Evolutionary conservation across 2,329 filamentous ascomycete species (phyloP).

Genomic region (Sporothrix curviconia): DNA sequence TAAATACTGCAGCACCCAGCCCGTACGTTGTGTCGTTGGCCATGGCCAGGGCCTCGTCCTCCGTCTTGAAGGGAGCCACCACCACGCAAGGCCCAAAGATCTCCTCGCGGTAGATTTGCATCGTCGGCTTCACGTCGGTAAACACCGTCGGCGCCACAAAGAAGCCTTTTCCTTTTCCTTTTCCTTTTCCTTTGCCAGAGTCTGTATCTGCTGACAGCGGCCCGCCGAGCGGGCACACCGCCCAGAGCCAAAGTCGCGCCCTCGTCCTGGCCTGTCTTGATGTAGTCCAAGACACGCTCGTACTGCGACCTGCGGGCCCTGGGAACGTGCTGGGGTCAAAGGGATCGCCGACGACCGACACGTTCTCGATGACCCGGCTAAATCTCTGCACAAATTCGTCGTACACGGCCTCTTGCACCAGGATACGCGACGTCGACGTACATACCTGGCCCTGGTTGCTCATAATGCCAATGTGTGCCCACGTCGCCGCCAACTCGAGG

Average conservation of each 20-base stretch:
- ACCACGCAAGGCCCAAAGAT: conserved; percentile 55
- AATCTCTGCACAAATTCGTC: conserved; percentile 59
- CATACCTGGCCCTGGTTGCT: conserved; percentile 57
- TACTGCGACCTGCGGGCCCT: conserved; percentile 67
- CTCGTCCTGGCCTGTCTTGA: conserved; percentile 59
- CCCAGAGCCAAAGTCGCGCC: conserved; percentile 57
- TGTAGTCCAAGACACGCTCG: conserved; percentile 60
- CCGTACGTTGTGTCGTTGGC: conserved; percentile 52
- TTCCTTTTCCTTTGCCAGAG: too few species aligned
- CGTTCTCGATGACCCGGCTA: conserved; percentile 49
- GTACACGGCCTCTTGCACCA: conserved; percentile 52
- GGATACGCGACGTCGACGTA: conserved; percentile 52
- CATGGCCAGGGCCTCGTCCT: conserved; percentile 42
- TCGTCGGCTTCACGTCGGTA: conserved; percentile 14
- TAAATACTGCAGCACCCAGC: conserved; percentile 49
- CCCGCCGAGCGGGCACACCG: conserved; percentile 38
- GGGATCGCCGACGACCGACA: conserved; percentile 59
- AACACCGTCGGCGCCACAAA: conserved; percentile 20
- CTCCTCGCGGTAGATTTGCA: conserved; percentile 40
- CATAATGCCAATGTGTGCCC: conserved; percentile 40
- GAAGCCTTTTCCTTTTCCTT: too few species aligned
- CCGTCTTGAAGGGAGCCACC: conserved; percentile 43
- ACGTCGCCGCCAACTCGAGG: conserved; percentile 56
- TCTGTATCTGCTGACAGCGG: too few species aligned
- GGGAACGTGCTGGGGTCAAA: conserved; percentile 61